Evolutionary conservation across 2,329 filamentous ascomycete species (phyloP), one percentile per base, ranked within the genome.

Genomic region (Ascomycota sp.): DNA sequence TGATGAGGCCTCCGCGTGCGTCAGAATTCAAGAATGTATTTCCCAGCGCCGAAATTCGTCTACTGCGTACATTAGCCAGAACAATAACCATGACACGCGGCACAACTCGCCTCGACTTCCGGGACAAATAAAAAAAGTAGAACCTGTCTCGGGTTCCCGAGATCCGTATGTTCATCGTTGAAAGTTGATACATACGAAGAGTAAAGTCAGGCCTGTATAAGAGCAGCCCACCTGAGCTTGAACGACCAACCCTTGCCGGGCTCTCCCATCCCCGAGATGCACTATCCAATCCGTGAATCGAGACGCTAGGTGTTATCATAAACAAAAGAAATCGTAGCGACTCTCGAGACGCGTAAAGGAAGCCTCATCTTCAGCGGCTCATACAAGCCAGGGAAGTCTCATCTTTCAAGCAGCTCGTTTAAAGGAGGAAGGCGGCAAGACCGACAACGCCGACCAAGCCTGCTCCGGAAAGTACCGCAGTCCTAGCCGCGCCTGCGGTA

Each of bases 361-460:
- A 51, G 41, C 40, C 41, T 45, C 38, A 43, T 5, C 9, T 8
- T 19, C 25, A 17, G 13, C n/a, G n/a, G n/a, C n/a, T n/a, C n/a
- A n/a, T n/a, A n/a, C n/a, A n/a, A n/a, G n/a, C n/a, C n/a, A n/a
- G n/a, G n/a, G n/a, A n/a, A n/a, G n/a, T n/a, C n/a, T n/a, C n/a
- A n/a, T n/a, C n/a, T n/a, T n/a, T n/a, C n/a, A n/a, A n/a, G n/a
- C n/a, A 10, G 40, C 42, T 47, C 49, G 57, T 61, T 65, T 69
- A 71, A 56, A 70, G 59, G 46, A 61, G 46, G 50, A 64, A 56
- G 48, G 64, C 67, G 45, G 63, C 66, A 36, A 72, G 48, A 46
- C 62, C 69, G 48, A 72, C 55, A 41, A 71, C 48, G 58, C 62
- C 68, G 41, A 64, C 68, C 42, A 74, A 62, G 40, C 57, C 64